Evolutionary conservation across 169 alveolate genomes (phyloP), one percentile per base, ranked within the genome.

Genomic region (Plasmodium relictum): DNA sequence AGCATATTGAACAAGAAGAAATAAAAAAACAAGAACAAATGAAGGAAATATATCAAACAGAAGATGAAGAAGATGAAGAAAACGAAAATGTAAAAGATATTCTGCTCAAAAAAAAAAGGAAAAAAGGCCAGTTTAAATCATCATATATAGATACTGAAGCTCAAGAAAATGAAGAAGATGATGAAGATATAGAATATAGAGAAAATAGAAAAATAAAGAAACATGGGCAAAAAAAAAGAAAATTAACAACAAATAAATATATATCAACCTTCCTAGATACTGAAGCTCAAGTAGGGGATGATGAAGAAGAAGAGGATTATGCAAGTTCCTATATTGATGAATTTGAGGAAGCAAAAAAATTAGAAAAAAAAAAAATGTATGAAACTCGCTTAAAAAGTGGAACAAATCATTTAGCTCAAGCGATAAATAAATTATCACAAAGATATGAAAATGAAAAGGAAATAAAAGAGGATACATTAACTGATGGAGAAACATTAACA

Each of bases 251-350:
- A 31, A 68, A 91, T 31, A 89, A 89, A 48, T 92, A 86, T 54
- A 88, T 94, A 10, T 94, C 96, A 16, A 97, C 97, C 39, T 95
- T 94, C 61, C 65, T 95, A 44, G 97, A 95, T 91, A 95, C 97
- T 14, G 97, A 95, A 73, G 97, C 97, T 24, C 95, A 94, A 74
- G 97, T 95, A 37, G 88, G 96, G 54, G 93, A 88, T 66, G 71
- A 52, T n/a, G 72, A 73, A 20, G 93, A 95, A 93, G 97, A 93
- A 42, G 97, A 95, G 45, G 97, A 94, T 37, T 95, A 95, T 65
- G 97, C 93, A 10, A 96, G 94, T 41, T 95, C 94, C 0, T 95
- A 94, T 73, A 90, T 92, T 71, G 95, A 95, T 24, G 97, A 95
- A 45, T 88, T 93, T 22, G 92, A 93, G 52, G 96, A 94, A 66